Evolutionary conservation across 2,329 filamentous ascomycete species (phyloP).

Genomic region (Chaetomiaceae sp.): DNA sequence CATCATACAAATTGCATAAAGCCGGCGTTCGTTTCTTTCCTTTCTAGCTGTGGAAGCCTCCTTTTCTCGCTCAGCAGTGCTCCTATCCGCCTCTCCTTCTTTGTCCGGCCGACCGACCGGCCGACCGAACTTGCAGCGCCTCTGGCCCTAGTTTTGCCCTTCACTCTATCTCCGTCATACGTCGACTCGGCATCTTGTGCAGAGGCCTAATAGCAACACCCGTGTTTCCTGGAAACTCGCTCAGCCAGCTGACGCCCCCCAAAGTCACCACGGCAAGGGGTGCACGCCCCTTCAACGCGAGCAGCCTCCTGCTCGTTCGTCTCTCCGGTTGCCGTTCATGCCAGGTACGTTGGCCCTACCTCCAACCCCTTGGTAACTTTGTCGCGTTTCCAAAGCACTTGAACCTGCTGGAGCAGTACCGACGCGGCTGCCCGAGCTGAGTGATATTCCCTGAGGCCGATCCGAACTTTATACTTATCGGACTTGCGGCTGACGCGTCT

Average conservation of each 20-base stretch:
- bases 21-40: constrained; percentile 10
- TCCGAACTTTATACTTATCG: neutral
- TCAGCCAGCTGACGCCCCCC: too few relatives aligned
- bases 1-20: constrained; percentile 7
- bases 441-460: neutral
- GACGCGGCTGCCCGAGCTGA: neutral
- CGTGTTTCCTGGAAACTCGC: too few relatives aligned
- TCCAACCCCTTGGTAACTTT: neutral
- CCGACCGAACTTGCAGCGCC: too few relatives aligned
- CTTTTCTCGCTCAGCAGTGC: constrained; percentile 7
- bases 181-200: constrained; percentile 3
- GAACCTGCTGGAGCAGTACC: neutral
- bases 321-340: constrained; percentile 24
- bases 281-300: constrained; percentile 13
- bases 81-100: constrained; percentile 18
- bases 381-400: neutral
- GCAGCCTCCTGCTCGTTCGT: constrained; percentile 21
- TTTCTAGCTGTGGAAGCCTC: constrained; percentile 7
- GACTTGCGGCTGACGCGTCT: constrained; percentile 17
- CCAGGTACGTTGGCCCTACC: constrained; percentile 21
- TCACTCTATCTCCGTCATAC: constrained; percentile 9
- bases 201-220: too few relatives aligned
- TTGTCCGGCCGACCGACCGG: constrained; percentile 12
- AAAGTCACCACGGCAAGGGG: constrained; percentile 1
- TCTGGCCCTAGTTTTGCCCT: too few relatives aligned